Evolutionary conservation across 306 rosid genomes (phyloP), one percentile per base, ranked within the genome.

Genomic region (Acacia acuminata): DNA sequence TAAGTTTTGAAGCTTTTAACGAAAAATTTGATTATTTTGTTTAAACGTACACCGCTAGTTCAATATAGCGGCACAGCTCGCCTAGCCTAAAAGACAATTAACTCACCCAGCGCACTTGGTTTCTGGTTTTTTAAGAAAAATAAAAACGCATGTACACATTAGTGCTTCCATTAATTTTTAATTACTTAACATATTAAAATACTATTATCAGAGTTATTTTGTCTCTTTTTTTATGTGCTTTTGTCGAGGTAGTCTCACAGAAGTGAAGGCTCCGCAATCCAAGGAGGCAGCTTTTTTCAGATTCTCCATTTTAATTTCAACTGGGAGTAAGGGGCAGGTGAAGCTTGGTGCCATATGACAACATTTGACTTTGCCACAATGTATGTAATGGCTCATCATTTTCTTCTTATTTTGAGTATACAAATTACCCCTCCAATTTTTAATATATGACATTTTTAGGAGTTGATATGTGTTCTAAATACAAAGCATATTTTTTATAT

Each of bases 211-310:
- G 67, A 0, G 27, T 27, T 27, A 27, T 27, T 27, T 27, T 27
- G 27, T 25, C 10, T 8, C 32, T 40, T 55, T 71, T 81, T 45
- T 36, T 27, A 58, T 14, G 78, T 42, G 69, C 83, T 43, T 75
- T 73, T 17, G 60, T 9, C 7, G 50, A 63, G 42, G 7, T 5
- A 36, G 77, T 32, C 34, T 32, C 34, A 16, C 14, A 36, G 22
- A 75, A 70, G 77, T 58, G 76, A 58, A 24, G 32, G 77, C 73
- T 83, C 85, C 89, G 9, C 65, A 63, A 32, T 58, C 76, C 17
- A 38, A 7, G 89, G 89, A 86, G 47, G 30, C 42, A 77, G 27
- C 77, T 81, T 84, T 68, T 68, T 56, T 42, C 79, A 77, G 77
- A 84, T 77, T 83, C 79, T 83, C 63, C 48, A 58, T 73, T 79